Base-by-base conservation (phyloP, 1,284 basidiomycete genomes). In the Tilletia horrida region DNA sequence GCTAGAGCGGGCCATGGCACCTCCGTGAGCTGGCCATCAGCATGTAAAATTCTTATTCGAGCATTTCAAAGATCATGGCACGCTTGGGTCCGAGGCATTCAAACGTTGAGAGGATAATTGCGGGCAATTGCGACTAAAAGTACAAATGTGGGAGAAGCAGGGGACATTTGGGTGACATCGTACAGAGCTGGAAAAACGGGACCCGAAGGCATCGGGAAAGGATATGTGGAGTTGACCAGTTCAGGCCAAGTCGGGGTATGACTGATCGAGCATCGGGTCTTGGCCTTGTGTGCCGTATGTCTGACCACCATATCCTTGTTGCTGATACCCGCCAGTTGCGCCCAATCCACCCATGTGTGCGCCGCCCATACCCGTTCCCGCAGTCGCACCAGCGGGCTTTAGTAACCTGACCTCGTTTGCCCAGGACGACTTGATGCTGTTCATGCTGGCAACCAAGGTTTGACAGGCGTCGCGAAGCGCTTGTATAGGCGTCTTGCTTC, bases 401-500 rank as follows among this genome's bases (percentile, higher is more conserved):
- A 59, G 6, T 29, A 79, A 71, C 71, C 84, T 83, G 55, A 85
- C 84, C 76, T 86, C 85, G 29, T 84, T 82, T 50, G 80, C 70
- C 79, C 85, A 86, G 57, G 83, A 79, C 62, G 80, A 75, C 77
- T 85, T 84, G 66, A 86, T 72, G 18, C 76, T 73, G 50, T 82
- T 85, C 67, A 95, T 85, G 48, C 88, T 89, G 1, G 87, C 87
- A 69, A 97, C 93, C 68, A 97, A 87, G 72, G 89, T 88, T 63
- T 87, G 88, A 80, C 91, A 92, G 0, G 93, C 92, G 70, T 89
- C 86, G 80, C 94, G 91, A 47, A 98, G 87, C 21, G 90, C 88
- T 57, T 88, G 89, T 69, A 91, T 87, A 0, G 95, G 93, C 23
- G 93, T 91, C 62, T 89, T 82, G 0, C 87, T 86, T 27, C 93